Evolutionary conservation across 1,139 yeast genomes (phyloP).

Genomic region (Yamadazyma kanchanaburiensis): DNA sequence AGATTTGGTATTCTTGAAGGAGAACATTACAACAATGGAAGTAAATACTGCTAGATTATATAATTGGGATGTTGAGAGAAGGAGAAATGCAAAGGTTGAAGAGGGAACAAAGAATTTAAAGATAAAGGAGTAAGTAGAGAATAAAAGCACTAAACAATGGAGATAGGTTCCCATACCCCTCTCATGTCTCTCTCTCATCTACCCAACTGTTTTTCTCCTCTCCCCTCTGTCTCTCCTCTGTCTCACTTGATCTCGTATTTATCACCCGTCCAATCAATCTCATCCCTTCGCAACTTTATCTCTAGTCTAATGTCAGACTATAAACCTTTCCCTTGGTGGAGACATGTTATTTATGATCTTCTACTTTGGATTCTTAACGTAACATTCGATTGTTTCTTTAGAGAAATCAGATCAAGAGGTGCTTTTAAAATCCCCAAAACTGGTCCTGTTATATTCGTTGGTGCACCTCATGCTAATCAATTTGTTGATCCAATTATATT

Average conservation of each 20-base stretch:
- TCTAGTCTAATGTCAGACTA: constrained; percentile 6
- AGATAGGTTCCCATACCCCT: too few relatives aligned
- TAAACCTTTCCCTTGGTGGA: constrained; percentile 22
- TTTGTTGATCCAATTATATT: constrained; percentile 88
- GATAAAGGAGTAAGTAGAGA: constrained; percentile 3
- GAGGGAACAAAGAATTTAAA: constrained; percentile 32
- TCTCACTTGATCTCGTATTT: too few relatives aligned
- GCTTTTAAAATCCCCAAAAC: constrained; percentile 79
- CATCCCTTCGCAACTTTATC: too few relatives aligned
- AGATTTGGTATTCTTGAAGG: constrained; percentile 84
- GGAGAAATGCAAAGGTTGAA: constrained; percentile 46
- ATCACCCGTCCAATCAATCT: too few relatives aligned
- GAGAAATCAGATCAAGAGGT: constrained; percentile 89
- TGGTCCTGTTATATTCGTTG: constrained; percentile 92
- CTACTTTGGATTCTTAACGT: constrained; percentile 46
- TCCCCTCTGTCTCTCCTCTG: too few relatives aligned
- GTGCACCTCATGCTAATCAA: constrained; percentile 97
- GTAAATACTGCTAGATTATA: constrained; percentile 94
- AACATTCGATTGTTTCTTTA: constrained; percentile 61
- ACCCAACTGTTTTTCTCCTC: too few relatives aligned
- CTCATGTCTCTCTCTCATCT: too few relatives aligned
- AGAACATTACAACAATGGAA: constrained; percentile 95
- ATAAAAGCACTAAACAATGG: too few relatives aligned
- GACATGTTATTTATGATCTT: constrained; percentile 45
- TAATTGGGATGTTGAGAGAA: constrained; percentile 92